Evolutionary conservation across 139 green algal species (phyloP).

Genomic region (Picochlorum sp.): DNA sequence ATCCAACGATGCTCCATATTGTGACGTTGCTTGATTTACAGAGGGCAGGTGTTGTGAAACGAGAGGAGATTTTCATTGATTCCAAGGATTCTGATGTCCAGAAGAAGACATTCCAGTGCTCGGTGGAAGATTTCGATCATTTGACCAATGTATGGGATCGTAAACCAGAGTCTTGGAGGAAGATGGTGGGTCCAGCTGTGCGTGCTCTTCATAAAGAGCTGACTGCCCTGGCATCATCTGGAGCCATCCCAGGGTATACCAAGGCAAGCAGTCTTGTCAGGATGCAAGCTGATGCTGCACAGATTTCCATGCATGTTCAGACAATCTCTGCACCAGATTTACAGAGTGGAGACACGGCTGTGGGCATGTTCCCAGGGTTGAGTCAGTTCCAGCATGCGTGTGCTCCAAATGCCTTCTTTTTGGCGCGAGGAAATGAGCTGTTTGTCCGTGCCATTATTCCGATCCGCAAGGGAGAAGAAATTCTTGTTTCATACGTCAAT

Average conservation of each 20-base stretch:
- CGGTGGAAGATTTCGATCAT: conserved; percentile 1
- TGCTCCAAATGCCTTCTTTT: conserved; percentile 12
- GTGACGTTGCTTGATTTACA: conserved; percentile 21
- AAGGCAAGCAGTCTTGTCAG: conserved; percentile 5
- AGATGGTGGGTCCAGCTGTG: conserved; percentile 10
- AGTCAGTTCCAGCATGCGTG: conserved; percentile 14
- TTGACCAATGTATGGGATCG: conserved; percentile 18
- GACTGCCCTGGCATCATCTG: conserved; percentile 13
- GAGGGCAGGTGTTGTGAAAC: not conserved
- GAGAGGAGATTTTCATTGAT: too few species aligned
- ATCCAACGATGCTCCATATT: conserved; percentile 27
- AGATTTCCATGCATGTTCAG: conserved; percentile 9
- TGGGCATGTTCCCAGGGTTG: conserved; percentile 11
- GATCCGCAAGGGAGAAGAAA: conserved; percentile 10
- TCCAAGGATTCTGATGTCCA: not conserved
- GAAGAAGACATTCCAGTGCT: conserved; percentile 7
- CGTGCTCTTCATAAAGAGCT: conserved; percentile 27
- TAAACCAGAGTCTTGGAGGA: conserved; percentile 20
- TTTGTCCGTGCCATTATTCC: conserved; percentile 16
- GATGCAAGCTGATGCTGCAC: conserved; percentile 17
- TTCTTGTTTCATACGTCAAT: conserved; percentile 15
- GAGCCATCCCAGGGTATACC: conserved; percentile 13
- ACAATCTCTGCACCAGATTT: not conserved
- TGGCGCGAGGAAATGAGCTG: not conserved
- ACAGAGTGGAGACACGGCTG: not conserved